Conservation (phyloP, 495 filamentous ascomycete genomes). For the Xylaria castorea region DNA sequence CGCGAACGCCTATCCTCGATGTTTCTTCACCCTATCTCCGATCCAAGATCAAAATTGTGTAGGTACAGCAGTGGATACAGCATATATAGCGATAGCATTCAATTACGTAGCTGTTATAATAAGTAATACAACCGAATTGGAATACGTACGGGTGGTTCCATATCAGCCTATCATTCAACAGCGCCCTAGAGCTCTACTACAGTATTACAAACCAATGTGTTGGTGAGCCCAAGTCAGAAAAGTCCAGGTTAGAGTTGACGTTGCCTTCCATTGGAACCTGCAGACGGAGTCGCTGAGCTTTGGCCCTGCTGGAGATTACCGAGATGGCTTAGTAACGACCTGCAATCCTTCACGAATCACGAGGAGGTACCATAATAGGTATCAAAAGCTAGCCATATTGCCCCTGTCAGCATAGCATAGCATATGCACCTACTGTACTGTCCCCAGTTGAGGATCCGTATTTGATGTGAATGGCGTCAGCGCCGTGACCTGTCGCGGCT, state of each 20-base stretch:
- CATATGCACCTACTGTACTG: slow-evolving; percentile 20
- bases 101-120: neutral
- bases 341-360: slow-evolving; percentile 21
- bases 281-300: slow-evolving; percentile 16
- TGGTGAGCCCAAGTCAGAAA: neutral
- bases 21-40: slow-evolving; percentile 15
- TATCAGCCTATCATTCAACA: neutral
- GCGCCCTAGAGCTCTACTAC: neutral
- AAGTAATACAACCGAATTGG: neutral
- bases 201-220: neutral
- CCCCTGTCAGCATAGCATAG: slow-evolving; percentile 23
- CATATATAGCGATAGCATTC: neutral
- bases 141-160: neutral
- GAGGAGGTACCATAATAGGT: slow-evolving; percentile 5
- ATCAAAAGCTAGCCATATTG: neutral
- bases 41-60: neutral
- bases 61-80: neutral
- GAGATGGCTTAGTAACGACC: slow-evolving; percentile 23
- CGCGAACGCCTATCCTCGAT: slow-evolving; percentile 4
- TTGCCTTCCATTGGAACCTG: neutral
- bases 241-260: neutral
- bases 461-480: slow-evolving; percentile 6
- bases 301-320: slow-evolving; percentile 11
- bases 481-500: slow-evolving; percentile 17
- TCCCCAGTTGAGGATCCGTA: slow-evolving; percentile 17